phyloP scores from a whole-genome alignment of 139 green algal genomes.

The Volvox africanus region DNA sequence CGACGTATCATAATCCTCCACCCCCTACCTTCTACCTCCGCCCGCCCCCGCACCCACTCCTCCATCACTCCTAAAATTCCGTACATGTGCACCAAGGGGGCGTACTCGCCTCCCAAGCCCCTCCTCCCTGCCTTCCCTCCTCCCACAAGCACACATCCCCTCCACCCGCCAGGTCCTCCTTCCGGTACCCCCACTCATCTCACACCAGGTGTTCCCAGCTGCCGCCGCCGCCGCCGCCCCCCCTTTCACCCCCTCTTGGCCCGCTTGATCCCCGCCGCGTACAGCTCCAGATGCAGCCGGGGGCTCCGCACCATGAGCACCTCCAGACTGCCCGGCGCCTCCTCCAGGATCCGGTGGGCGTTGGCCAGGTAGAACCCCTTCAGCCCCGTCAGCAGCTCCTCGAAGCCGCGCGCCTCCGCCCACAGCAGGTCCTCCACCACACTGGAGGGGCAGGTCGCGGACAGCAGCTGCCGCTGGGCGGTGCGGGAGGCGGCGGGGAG shows the following conservation, averaged over 20 bases:
- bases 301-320: neutral
- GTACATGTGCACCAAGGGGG: no score
- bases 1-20: no score
- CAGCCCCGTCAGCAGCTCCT: conserved; percentile 9
- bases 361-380: conserved; percentile 26
- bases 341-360: conserved; percentile 9
- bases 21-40: no score
- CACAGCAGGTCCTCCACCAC: conserved; percentile 32
- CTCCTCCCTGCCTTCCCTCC: no score
- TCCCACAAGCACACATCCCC: no score
- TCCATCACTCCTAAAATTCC: no score
- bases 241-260: neutral
- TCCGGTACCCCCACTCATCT: no score
- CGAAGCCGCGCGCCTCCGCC: neutral
- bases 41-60: no score
- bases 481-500: neutral
- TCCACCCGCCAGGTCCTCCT: no score
- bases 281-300: conserved; percentile 8
- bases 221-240: neutral
- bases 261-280: conserved; percentile 12
- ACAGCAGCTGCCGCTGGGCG: conserved; percentile 13
- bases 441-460: neutral
- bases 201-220: neutral
- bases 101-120: no score
- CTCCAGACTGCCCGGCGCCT: conserved; percentile 34